phyloP scores from a whole-genome alignment of 306 rosid genomes.

The Rubus parviflorus region DNA sequence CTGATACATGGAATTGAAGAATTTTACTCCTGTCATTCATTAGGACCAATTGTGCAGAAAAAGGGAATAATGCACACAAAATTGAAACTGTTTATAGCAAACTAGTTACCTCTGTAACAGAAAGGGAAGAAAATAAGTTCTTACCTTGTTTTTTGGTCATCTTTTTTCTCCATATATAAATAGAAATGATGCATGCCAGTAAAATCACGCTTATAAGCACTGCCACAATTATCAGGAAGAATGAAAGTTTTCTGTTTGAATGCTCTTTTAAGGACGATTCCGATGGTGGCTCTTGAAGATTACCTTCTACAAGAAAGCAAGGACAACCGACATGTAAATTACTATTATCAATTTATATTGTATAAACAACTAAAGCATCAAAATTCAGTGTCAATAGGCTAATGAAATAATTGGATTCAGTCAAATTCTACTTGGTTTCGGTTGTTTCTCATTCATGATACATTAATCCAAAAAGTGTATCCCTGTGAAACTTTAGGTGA shows the following conservation, averaged over 20 bases:
- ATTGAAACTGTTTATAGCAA: neutral
- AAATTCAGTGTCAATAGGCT: neutral
- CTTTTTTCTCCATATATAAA: slow-evolving; percentile 40
- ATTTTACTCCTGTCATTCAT: neutral
- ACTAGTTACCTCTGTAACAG: neutral
- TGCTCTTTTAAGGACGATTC: neutral
- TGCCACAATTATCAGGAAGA: slow-evolving; percentile 34
- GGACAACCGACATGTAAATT: neutral
- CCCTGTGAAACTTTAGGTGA: neutral
- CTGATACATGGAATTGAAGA: neutral
- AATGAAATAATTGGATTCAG: neutral
- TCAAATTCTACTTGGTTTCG: neutral
- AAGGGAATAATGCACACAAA: neutral
- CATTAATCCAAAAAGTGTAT: neutral
- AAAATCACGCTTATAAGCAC: slow-evolving; percentile 21
- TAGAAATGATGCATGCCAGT: slow-evolving; percentile 37
- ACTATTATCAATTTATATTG: neutral
- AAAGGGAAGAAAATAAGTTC: neutral
- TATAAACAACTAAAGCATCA: neutral
- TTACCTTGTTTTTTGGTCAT: slow-evolving; percentile 44
- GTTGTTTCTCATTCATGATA: neutral
- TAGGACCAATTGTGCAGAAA: neutral
- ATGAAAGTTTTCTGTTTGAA: slow-evolving; percentile 13
- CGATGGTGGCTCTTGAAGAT: neutral
- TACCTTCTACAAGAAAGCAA: neutral